Percentiles rank a stretch among this genome's conserved stretches.
Evolutionary conservation across 2,329 filamentous ascomycete species (phyloP).

Genomic region (Apiospora rasikravindrae): DNA sequence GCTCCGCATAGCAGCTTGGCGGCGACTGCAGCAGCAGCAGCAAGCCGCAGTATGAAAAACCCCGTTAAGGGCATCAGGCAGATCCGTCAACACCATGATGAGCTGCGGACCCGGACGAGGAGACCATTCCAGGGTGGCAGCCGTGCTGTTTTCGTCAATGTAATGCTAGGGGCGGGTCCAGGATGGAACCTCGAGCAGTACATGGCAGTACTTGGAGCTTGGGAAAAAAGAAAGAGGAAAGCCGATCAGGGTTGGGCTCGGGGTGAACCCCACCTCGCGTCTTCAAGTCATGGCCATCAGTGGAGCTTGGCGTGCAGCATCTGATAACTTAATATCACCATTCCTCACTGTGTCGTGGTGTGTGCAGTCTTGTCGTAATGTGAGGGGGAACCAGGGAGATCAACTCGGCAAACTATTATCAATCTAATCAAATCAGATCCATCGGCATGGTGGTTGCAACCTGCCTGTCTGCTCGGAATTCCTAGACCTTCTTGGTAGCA

Average conservation of each 20-base stretch:
- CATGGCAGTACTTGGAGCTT: not conserved
- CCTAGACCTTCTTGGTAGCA: not conserved
- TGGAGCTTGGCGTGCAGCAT: slow-evolving; percentile 35
- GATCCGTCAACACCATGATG: not conserved
- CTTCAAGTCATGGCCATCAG: slow-evolving; percentile 3
- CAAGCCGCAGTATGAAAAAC: not conserved
- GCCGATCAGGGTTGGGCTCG: slow-evolving; percentile 5
- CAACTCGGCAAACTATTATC: not conserved
- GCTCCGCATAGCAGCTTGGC: slow-evolving; percentile 4
- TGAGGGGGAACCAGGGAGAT: not conserved
- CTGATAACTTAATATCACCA: slow-evolving; percentile 35
- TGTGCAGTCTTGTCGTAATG: not conserved
- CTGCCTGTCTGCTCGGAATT: not conserved
- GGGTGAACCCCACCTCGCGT: not conserved
- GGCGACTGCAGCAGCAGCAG: not conserved
- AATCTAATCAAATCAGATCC: slow-evolving; percentile 16
- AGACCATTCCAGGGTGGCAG: not conserved
- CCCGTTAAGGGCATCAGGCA: slow-evolving; percentile 1
- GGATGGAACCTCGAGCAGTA: slow-evolving; percentile 10
- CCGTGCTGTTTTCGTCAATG: slow-evolving; percentile 15
- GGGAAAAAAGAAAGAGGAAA: not conserved
- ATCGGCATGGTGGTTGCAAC: not conserved
- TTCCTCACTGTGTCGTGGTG: not conserved
- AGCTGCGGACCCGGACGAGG: not conserved
- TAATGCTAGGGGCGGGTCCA: not conserved